Base-by-base conservation (phyloP, 2,329 filamentous ascomycete genomes). In the Arthrinium phaeospermum region DNA sequence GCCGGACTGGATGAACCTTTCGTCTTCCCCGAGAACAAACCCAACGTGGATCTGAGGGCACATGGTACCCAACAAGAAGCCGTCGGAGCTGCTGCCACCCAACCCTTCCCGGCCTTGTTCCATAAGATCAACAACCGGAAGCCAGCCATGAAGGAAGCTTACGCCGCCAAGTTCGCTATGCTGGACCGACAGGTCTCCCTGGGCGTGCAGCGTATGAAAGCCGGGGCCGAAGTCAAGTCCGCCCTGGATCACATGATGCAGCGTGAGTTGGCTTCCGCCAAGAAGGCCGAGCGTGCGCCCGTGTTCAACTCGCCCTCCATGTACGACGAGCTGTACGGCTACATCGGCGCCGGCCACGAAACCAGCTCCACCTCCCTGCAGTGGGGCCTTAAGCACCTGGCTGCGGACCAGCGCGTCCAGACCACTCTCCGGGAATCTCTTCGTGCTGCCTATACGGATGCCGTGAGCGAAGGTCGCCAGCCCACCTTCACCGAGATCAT, bases 171-270 rank as follows among this genome's bases (percentile, higher is more conserved):
- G 68, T 47, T 68, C 37, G 61, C 64, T 45, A 72, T 74, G 72
- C 46, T 74, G 16, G 64, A 72, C 12, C 61, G 68, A 57, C 73
- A 75, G 30, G 69, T 74, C 22, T 69, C 34, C 51, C 67, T 70
- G 4, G 74, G 72, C 34, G n/a, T 73, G 24, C 45, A 71, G 71
- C 72, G 71, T 47, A 51, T 70, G 24, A 70, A 75, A 46, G 70
- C 67, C 30, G 73, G 71, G 12, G 73, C 70, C 22, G 64, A 68
- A 27, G 72, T 74, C 19, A 72, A 69, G 46, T 74, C 73, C 5
- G 73, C 72, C 2, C 61, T 75, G 53, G 74, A 75, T 53, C 51
- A 74, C 70, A 73, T 75, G 73, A 71, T 75, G 14, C 69, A 72
- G 47, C 73, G 73, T 13, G 74, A 75, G 64, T 61, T 71, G 0